These are phyloP conservation scores for Selaginella moellendorffii DNA, from an alignment of 75 land plant species.

Conservation along the genomic window DNA sequence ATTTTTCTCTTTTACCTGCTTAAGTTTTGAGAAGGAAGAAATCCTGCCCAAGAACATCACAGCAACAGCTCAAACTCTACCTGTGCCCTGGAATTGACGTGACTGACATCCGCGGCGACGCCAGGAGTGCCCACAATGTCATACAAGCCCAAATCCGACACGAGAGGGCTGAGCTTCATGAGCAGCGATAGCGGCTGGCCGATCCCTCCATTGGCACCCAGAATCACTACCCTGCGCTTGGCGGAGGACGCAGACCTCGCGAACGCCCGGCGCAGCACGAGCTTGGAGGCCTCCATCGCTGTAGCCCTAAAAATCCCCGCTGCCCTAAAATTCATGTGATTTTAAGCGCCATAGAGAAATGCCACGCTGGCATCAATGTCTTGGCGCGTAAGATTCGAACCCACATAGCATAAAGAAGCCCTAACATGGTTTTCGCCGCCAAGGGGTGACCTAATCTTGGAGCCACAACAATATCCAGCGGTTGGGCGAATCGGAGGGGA, in stretches of 20 bases:
- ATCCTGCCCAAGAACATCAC: no score
- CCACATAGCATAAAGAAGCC: no score
- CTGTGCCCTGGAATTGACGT: conserved; percentile 3
- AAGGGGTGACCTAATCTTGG: not conserved
- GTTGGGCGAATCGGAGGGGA: no score
- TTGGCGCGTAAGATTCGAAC: not conserved
- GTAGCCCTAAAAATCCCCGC: not conserved
- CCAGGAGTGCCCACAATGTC: conserved; percentile 3
- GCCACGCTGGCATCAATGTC: not conserved
- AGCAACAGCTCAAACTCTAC: no score
- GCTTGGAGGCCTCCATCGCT: not conserved
- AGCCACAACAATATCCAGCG: no score
- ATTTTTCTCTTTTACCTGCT: no score
- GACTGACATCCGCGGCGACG: conserved; percentile 4
- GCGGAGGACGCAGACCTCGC: not conserved
- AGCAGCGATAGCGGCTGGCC: conserved; percentile 4
- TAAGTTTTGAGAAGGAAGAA: no score
- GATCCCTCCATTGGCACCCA: not conserved
- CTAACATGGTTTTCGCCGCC: not conserved
- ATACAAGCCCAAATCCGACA: conserved; percentile 7
- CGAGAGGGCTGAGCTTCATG: conserved; percentile 5
- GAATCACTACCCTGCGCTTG: not conserved
- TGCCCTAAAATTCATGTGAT: not conserved
- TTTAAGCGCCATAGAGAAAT: not conserved
- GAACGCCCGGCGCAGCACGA: not conserved